Percentiles rank a stretch among this genome's conserved stretches.
phyloP scores from a whole-genome alignment of 2,329 filamentous ascomycete species.

The Pseudogymnoascus sp. region DNA sequence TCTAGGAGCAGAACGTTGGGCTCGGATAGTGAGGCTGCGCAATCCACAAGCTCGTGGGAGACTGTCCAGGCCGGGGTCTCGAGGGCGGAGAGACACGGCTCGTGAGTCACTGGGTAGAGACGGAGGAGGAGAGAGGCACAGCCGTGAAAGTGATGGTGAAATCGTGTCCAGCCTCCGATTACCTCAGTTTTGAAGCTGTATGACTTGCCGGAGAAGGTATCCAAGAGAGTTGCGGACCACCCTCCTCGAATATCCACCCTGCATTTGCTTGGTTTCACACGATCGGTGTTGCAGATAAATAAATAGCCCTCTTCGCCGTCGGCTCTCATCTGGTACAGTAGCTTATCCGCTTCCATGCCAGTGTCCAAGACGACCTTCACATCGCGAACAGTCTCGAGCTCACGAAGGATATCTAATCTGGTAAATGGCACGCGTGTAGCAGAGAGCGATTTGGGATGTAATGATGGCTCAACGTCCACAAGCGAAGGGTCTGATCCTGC shows the following conservation, averaged over 20 bases:
- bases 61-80: neutral
- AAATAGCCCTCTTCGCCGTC: slow-evolving; percentile 24
- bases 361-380: slow-evolving; percentile 16
- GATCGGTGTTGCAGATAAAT: slow-evolving; percentile 28
- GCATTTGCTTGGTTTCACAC: slow-evolving; percentile 17
- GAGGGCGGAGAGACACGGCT: neutral
- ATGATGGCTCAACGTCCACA: slow-evolving; percentile 16
- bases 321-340: slow-evolving; percentile 27
- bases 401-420: slow-evolving; percentile 17
- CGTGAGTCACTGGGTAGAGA: slow-evolving; percentile 13
- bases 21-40: slow-evolving; percentile 19
- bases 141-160: slow-evolving; percentile 24
- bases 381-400: slow-evolving; percentile 20
- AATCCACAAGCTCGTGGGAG: slow-evolving; percentile 1
- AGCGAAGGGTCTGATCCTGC: slow-evolving; percentile 20
- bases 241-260: slow-evolving; percentile 20
- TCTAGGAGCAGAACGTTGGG: slow-evolving; percentile 27
- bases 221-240: slow-evolving; percentile 23
- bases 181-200: slow-evolving; percentile 3
- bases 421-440: slow-evolving; percentile 16
- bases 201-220: slow-evolving; percentile 23
- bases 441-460: neutral
- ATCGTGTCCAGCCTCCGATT: slow-evolving; percentile 19
- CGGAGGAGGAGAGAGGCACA: slow-evolving; percentile 25
- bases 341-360: slow-evolving; percentile 11